Percentiles rank a stretch among this genome's conserved stretches.
Evolutionary conservation across 257 asterid species (phyloP).

Genomic region (Petunia secreta): DNA sequence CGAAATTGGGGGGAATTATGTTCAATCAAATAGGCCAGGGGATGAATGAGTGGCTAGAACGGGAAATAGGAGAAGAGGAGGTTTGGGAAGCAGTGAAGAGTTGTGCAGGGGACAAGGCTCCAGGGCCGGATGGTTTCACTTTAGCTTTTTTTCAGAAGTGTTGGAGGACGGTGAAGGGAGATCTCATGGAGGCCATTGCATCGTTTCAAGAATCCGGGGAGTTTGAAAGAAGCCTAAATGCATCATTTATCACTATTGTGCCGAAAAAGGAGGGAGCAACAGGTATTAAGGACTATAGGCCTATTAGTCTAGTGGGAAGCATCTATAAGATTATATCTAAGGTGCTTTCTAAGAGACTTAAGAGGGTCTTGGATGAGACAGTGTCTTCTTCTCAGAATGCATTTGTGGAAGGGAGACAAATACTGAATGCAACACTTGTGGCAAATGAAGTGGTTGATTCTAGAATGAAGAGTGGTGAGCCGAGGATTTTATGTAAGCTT

Average conservation of each 20-base stretch:
- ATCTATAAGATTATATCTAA: background rate
- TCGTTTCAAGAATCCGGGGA: too few relatives aligned
- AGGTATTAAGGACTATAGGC: background rate
- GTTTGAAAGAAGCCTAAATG: background rate
- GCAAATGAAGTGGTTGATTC: background rate
- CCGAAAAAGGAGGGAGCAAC: background rate
- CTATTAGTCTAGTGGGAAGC: background rate
- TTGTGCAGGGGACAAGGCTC: background rate
- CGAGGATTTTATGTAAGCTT: background rate
- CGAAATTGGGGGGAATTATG: too few relatives aligned
- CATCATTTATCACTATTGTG: background rate
- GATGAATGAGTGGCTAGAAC: background rate
- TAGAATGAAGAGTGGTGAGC: background rate
- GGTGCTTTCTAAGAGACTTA: background rate
- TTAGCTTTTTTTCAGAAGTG: too few relatives aligned
- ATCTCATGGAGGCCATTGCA: too few relatives aligned
- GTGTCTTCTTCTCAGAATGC: background rate
- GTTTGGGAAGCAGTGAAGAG: background rate
- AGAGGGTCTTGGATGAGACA: background rate
- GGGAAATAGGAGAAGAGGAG: background rate
- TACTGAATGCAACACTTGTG: background rate
- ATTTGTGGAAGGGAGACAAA: background rate
- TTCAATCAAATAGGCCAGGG: background rate
- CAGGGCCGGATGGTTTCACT: background rate
- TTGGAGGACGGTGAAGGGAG: too few relatives aligned